Evolutionary conservation across 2,329 filamentous ascomycete genomes (phyloP).

Genomic region (Sporothrix phasma): DNA sequence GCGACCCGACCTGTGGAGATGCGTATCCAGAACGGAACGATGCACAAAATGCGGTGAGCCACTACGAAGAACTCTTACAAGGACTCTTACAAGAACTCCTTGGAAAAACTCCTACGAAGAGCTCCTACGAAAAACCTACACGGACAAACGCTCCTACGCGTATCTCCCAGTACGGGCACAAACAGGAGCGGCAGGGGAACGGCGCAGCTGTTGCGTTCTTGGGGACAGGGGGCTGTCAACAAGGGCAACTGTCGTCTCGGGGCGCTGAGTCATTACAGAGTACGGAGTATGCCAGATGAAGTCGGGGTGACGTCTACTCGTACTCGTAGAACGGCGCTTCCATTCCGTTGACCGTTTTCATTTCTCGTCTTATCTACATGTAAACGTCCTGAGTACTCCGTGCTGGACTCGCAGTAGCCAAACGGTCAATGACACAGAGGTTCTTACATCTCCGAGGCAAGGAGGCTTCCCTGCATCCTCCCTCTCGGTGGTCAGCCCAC

Average conservation of each 20-base stretch:
- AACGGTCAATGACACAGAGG: not conserved
- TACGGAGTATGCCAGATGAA: too few species aligned
- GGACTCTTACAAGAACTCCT: too few species aligned
- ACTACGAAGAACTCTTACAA: too few species aligned
- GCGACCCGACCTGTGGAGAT: not conserved
- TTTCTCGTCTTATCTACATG: not conserved
- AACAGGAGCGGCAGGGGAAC: not conserved
- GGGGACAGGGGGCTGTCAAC: not conserved
- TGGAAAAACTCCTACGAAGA: too few species aligned
- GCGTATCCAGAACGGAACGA: not conserved
- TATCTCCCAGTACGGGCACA: constrained; percentile 9
- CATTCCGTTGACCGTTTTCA: not conserved
- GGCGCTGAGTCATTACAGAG: not conserved
- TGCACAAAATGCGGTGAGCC: not conserved
- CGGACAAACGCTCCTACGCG: not conserved
- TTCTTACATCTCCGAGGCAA: not conserved
- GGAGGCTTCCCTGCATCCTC: not conserved
- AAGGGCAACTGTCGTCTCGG: not conserved
- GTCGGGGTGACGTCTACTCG: too few species aligned
- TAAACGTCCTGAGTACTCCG: too few species aligned
- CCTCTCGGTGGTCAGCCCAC: not conserved
- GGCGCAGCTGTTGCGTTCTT: not conserved
- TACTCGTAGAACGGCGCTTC: too few species aligned
- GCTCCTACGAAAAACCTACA: too few species aligned
- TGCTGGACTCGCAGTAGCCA: too few species aligned